These are phyloP conservation scores for Colletotrichum spinosum DNA, from an alignment of 2,329 filamentous ascomycete species.

Conservation along the genomic window DNA sequence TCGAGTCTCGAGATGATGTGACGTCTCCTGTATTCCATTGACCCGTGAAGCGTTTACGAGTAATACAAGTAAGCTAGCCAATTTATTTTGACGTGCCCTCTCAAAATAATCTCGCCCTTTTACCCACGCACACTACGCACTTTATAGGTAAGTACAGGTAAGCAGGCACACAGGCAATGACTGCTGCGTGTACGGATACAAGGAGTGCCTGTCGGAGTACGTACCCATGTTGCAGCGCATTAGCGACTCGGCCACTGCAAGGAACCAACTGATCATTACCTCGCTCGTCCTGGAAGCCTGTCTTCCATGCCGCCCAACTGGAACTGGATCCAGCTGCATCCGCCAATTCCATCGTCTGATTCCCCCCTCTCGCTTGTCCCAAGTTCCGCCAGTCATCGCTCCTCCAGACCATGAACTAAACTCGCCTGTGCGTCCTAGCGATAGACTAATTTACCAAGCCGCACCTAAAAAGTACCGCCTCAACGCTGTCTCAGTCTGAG, in stretches of 20 bases:
- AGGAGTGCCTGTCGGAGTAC: not conserved
- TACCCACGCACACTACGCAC: not conserved
- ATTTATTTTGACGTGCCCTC: constrained; percentile 7
- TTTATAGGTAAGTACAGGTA: no score
- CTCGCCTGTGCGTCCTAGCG: constrained; percentile 22
- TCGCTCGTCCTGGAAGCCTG: not conserved
- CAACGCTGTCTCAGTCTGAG: not conserved
- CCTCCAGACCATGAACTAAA: constrained; percentile 16
- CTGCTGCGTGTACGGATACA: not conserved
- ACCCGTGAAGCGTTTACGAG: not conserved
- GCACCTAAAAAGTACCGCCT: constrained; percentile 6
- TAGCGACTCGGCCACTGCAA: constrained; percentile 22
- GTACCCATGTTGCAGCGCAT: constrained; percentile 4
- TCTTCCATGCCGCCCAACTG: constrained; percentile 22
- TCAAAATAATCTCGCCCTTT: constrained; percentile 10
- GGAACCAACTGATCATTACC: constrained; percentile 8
- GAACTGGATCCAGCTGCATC: constrained; percentile 17
- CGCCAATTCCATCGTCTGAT: constrained; percentile 15
- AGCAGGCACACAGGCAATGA: no score
- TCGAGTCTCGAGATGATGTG: constrained; percentile 22
- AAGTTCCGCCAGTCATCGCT: constrained; percentile 14
- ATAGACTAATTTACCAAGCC: constrained; percentile 24
- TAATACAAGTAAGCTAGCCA: not conserved
- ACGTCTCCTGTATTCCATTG: constrained; percentile 19
- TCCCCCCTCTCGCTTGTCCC: not conserved